A percentile compares a stretch with the other conserved stretches of the same genome.
Conservation (phyloP, 2,329 filamentous ascomycete genomes). For the Cercospora zeina region DNA sequence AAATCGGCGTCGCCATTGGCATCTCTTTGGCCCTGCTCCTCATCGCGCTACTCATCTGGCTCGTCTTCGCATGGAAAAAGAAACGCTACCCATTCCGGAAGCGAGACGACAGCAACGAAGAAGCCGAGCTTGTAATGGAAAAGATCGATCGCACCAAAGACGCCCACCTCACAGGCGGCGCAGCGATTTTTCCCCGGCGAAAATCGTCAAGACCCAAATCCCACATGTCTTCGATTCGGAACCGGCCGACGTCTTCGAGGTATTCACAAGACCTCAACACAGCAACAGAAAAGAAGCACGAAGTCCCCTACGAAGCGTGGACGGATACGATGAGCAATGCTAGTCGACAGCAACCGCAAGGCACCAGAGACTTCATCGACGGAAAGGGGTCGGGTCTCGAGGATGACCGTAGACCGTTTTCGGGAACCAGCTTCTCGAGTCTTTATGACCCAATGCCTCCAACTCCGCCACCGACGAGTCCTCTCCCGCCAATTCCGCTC, state of each 20-base stretch:
- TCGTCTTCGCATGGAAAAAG: neutral
- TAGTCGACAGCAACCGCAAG: neutral
- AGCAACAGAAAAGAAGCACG: neutral
- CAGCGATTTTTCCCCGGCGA: neutral
- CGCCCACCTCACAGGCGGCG: neutral
- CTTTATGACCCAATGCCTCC: neutral
- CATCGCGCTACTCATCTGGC: neutral
- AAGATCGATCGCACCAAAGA: neutral
- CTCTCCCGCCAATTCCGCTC: neutral
- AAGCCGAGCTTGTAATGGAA: neutral
- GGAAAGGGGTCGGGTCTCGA: neutral
- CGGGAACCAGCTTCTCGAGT: neutral
- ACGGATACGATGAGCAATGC: neutral
- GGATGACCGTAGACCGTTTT: neutral
- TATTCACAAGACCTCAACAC: slow-evolving; percentile 1
- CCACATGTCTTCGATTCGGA: neutral
- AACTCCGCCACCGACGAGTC: neutral
- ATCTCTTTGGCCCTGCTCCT: neutral
- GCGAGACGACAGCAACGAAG: neutral
- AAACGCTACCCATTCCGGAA: neutral
- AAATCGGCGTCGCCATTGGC: neutral
- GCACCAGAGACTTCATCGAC: neutral
- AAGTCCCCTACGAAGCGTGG: neutral
- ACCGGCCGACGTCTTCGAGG: neutral
- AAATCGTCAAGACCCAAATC: neutral